Evolutionary conservation across 2,329 filamentous ascomycete genomes (phyloP).

Genomic region (Venturia effusa): DNA sequence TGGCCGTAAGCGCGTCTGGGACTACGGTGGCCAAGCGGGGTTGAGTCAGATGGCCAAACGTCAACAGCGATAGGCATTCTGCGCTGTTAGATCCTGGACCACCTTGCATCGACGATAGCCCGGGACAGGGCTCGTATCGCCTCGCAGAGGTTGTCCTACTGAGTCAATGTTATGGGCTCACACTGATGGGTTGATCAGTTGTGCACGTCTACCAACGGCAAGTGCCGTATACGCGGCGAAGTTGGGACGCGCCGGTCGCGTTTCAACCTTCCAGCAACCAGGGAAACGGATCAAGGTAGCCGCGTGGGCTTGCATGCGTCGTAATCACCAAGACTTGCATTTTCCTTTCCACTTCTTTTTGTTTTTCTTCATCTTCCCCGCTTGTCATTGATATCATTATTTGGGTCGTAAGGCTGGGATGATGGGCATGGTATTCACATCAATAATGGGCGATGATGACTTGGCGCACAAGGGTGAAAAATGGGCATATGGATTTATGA

Average conservation of each 20-base stretch:
- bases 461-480: background rate
- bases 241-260: background rate
- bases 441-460: background rate
- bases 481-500: slow-evolving; percentile 1
- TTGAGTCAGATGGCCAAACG: slow-evolving; percentile 6
- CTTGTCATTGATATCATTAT: background rate
- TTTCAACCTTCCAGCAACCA: background rate
- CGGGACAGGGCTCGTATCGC: background rate
- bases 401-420: slow-evolving; percentile 4
- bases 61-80: slow-evolving; percentile 5
- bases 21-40: slow-evolving; percentile 17
- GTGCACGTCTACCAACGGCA: background rate
- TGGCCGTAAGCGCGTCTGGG: slow-evolving; percentile 35
- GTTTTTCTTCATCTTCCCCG: background rate
- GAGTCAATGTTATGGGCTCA: background rate
- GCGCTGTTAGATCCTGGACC: background rate
- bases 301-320: background rate
- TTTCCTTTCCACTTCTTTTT: background rate
- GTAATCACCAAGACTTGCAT: background rate
- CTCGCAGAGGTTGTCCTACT: background rate
- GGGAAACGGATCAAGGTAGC: background rate
- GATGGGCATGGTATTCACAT: background rate
- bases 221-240: background rate
- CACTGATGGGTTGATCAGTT: background rate
- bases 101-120: background rate